These are phyloP conservation scores for Spathaspora sp. DNA, from an alignment of 1,139 yeast genomes.

Conservation along the genomic window DNA sequence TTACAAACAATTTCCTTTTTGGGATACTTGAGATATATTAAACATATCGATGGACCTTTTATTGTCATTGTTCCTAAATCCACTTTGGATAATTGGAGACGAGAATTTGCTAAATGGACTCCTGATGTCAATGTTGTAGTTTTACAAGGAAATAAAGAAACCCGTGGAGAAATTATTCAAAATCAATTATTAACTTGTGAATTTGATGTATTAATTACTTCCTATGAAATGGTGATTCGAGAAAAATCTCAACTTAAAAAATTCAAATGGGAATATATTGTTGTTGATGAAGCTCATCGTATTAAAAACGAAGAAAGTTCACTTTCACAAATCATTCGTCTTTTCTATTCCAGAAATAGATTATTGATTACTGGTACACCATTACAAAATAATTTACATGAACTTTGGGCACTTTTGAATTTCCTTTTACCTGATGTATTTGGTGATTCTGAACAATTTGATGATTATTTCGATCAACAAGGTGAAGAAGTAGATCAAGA, in stretches of 20 bases:
- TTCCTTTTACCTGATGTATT: constrained; percentile 92
- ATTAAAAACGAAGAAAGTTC: constrained; percentile 93
- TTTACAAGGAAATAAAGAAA: constrained; percentile 84
- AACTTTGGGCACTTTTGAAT: constrained; percentile 91
- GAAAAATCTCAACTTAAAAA: constrained; percentile 81
- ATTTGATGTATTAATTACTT: constrained; percentile 86
- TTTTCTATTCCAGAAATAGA: constrained; percentile 82
- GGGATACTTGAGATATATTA: constrained; percentile 79
- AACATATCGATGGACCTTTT: constrained; percentile 85
- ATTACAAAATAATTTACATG: constrained; percentile 89
- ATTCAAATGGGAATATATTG: constrained; percentile 88
- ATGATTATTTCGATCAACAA: constrained; percentile 73
- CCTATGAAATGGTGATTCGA: constrained; percentile 89
- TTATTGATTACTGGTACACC: constrained; percentile 95
- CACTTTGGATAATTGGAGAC: constrained; percentile 91
- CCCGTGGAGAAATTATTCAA: constrained; percentile 61
- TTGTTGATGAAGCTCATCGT: constrained; percentile 96
- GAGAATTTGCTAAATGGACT: constrained; percentile 93
- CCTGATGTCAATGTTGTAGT: constrained; percentile 90
- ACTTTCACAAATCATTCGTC: constrained; percentile 83
- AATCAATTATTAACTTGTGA: constrained; percentile 63
- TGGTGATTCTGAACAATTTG: constrained; percentile 86
- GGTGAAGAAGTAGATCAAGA: constrained; percentile 29
- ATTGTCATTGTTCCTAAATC: constrained; percentile 93
- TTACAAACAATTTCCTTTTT: constrained; percentile 59